Conservation (phyloP, 2,329 filamentous ascomycete genomes). For the Fusarium heterosporum region DNA sequence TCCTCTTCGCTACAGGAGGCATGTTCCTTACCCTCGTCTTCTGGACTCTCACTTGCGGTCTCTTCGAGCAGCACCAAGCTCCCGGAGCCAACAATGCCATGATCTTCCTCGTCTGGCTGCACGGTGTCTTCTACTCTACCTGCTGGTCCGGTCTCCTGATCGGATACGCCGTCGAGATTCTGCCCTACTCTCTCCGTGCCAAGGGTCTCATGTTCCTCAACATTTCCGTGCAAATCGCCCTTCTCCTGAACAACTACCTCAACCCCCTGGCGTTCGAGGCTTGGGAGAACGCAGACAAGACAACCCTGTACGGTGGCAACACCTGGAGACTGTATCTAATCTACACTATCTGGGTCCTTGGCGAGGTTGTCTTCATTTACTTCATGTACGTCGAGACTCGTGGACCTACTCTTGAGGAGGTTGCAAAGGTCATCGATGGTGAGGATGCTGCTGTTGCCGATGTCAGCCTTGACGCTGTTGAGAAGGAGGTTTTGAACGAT, state of each 20-base stretch:
- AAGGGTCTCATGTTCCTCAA: conserved; percentile 74
- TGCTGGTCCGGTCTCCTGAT: conserved; percentile 69
- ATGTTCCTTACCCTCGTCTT: conserved; percentile 61
- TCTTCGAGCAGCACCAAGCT: conserved; percentile 59
- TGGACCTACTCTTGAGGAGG: conserved; percentile 73
- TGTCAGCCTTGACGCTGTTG: conserved; percentile 65
- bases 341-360: conserved; percentile 71
- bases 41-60: conserved; percentile 66
- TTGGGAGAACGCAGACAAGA: not conserved
- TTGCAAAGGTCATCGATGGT: conserved; percentile 75
- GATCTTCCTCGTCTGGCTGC: conserved; percentile 69
- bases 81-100: conserved; percentile 63
- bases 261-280: not conserved
- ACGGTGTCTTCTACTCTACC: conserved; percentile 69
- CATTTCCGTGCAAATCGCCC: conserved; percentile 69
- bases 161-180: conserved; percentile 68
- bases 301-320: conserved; percentile 63
- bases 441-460: conserved; percentile 65
- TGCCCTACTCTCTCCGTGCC: conserved; percentile 68
- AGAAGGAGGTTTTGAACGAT: conserved; percentile 57
- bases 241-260: conserved; percentile 69
- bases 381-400: conserved; percentile 78
- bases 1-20: conserved; percentile 61
- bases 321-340: conserved; percentile 76
- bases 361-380: conserved; percentile 71